Evolutionary conservation across 2,329 filamentous ascomycete genomes (phyloP).

Genomic region (Colletotrichum abscissum): DNA sequence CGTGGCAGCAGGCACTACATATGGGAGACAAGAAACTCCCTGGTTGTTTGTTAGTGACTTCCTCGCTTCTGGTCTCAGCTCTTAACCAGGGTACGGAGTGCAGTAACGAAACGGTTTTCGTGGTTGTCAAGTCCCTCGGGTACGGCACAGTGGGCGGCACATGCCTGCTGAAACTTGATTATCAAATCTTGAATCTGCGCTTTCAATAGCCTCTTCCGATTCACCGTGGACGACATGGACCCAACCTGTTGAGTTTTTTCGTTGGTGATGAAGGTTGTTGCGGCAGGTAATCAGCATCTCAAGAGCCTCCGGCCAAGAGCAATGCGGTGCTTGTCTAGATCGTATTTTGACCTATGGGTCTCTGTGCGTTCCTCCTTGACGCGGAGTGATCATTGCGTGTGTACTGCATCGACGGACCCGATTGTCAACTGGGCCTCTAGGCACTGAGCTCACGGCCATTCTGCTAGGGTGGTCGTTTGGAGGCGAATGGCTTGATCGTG

Average conservation of each 20-base stretch:
- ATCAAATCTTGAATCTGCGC: neutral
- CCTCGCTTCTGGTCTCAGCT: conserved; percentile 13
- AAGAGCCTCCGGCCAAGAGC: neutral
- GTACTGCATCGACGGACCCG: neutral
- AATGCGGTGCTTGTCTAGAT: neutral
- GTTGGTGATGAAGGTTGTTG: neutral
- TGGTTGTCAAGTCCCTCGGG: neutral
- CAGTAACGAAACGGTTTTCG: neutral
- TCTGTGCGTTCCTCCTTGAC: neutral
- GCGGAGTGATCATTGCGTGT: neutral
- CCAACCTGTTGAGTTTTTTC: conserved; percentile 6
- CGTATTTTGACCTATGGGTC: neutral
- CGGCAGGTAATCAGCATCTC: neutral
- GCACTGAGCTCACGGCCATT: neutral
- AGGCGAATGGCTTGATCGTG: neutral
- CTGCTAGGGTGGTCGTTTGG: neutral
- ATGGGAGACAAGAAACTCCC: neutral
- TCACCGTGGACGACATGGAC: neutral
- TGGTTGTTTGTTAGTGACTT: neutral
- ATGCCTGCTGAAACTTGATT: neutral
- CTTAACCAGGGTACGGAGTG: neutral
- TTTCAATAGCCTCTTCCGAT: neutral
- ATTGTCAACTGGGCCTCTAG: neutral
- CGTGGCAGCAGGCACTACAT: neutral
- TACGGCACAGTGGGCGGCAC: neutral